phyloP scores from a whole-genome alignment of 768 basidiomycete genomes.

The Lactifluus echinatus region DNA sequence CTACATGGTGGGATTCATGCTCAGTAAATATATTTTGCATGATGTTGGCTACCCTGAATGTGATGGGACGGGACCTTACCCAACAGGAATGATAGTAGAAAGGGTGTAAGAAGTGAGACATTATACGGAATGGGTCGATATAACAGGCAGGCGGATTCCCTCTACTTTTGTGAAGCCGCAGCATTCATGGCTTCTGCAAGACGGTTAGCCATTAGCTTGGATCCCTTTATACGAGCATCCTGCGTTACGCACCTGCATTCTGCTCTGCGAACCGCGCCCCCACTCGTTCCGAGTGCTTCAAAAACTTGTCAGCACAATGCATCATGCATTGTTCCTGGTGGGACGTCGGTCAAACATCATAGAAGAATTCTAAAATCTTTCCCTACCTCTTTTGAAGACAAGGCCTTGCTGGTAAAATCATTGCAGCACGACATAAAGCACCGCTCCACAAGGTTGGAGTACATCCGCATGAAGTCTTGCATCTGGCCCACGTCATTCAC shows the following conservation, averaged over 20 bases:
- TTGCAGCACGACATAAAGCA: constrained; percentile 95
- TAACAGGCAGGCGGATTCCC: not conserved
- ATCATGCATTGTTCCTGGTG: constrained; percentile 76
- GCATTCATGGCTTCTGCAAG: constrained; percentile 36
- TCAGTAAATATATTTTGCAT: not conserved
- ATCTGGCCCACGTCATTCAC: constrained; percentile 46
- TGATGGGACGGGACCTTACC: not conserved
- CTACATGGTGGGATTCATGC: not conserved
- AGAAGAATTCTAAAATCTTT: not conserved
- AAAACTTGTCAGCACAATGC: constrained; percentile 96
- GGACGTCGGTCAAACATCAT: constrained; percentile 2
- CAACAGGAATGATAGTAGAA: not conserved
- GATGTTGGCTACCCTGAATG: not conserved
- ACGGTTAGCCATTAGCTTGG: not conserved
- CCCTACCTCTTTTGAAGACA: constrained; percentile 84
- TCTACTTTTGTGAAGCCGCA: constrained; percentile 25
- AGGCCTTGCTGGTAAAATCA: constrained; percentile 92
- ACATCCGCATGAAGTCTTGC: constrained; percentile 96
- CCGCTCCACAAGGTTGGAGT: constrained; percentile 88
- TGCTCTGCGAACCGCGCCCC: constrained; percentile 87
- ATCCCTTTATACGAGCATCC: not conserved
- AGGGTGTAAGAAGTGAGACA: not conserved
- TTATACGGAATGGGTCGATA: not conserved
- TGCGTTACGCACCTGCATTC: constrained; percentile 68
- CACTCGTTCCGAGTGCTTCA: constrained; percentile 92